These are phyloP conservation scores for Paraphoma sp. DNA, from an alignment of 2,329 filamentous ascomycete species.

Conservation along the genomic window DNA sequence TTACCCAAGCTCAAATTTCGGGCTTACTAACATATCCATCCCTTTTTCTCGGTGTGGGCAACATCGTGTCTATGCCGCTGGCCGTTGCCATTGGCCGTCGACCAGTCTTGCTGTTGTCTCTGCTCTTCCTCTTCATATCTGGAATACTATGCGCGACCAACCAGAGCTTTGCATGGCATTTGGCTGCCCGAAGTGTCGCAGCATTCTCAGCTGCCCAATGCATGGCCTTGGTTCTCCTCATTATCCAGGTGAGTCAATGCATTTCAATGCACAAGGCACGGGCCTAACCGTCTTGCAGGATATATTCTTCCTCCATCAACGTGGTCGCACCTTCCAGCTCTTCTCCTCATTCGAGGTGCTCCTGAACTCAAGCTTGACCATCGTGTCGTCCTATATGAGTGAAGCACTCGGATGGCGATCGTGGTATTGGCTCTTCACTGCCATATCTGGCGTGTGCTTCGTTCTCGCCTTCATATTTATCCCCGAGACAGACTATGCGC, in stretches of 20 bases:
- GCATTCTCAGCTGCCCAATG: slow-evolving; percentile 12
- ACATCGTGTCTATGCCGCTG: slow-evolving; percentile 17
- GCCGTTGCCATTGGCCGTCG: slow-evolving; percentile 15
- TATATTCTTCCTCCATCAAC: slow-evolving; percentile 15
- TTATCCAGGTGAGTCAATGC: slow-evolving; percentile 2
- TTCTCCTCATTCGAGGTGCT: slow-evolving; percentile 11
- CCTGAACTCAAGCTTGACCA: slow-evolving; percentile 10
- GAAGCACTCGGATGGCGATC: slow-evolving; percentile 10
- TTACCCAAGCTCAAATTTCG: slow-evolving; percentile 10
- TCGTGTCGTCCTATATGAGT: slow-evolving; percentile 11
- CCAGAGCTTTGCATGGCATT: slow-evolving; percentile 9
- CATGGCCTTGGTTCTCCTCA: slow-evolving; percentile 10
- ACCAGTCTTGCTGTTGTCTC: slow-evolving; percentile 13
- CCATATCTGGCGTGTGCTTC: slow-evolving; percentile 9
- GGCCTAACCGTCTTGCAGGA: not conserved
- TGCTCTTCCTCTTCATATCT: slow-evolving; percentile 10
- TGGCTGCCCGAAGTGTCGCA: slow-evolving; percentile 7
- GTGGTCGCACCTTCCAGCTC: slow-evolving; percentile 9
- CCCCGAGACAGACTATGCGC: slow-evolving; percentile 11
- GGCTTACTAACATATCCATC: slow-evolving; percentile 18
- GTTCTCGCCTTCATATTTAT: slow-evolving; percentile 11
- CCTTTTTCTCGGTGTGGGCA: slow-evolving; percentile 16
- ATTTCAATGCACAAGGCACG: not conserved
- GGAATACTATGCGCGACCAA: slow-evolving; percentile 12
- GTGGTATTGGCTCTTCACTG: slow-evolving; percentile 7